Conservation (phyloP, 1,284 basidiomycete species). For the Cutaneotrichosporon dermatis region DNA sequence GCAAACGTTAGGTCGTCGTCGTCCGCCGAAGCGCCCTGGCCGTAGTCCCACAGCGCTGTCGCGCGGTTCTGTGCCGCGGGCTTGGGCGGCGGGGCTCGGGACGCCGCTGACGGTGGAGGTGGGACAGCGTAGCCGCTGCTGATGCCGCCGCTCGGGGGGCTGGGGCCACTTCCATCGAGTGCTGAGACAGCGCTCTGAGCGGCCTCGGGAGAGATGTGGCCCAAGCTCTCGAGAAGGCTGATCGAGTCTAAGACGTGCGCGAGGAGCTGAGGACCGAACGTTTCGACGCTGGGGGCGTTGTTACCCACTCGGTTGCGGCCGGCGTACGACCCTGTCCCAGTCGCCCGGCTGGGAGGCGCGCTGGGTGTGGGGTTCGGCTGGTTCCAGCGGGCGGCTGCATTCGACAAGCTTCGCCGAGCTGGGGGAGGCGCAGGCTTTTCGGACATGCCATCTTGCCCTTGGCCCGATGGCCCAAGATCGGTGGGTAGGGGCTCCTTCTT, state of each 20-base stretch:
- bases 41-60: conserved; percentile 44
- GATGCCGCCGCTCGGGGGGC: background rate
- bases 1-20: conserved; percentile 40
- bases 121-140: background rate
- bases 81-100: background rate
- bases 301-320: no score
- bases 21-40: conserved; percentile 28
- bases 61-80: conserved; percentile 18
- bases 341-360: background rate
- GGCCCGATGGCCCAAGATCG: background rate
- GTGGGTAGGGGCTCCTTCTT: conserved; percentile 4
- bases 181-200: conserved; percentile 8
- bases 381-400: background rate
- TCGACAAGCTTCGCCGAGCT: background rate
- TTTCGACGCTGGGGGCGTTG: background rate
- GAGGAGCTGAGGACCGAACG: conserved; percentile 22
- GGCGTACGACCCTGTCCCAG: no score
- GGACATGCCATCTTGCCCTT: no score
- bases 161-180: background rate
- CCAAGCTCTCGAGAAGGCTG: conserved; percentile 32
- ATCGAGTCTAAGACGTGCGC: conserved; percentile 38
- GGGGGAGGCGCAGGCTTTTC: background rate
- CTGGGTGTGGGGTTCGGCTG: background rate
- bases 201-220: conserved; percentile 27
- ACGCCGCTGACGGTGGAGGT: background rate